Conservation (phyloP, 768 basidiomycete genomes). For the Boletus fagicola region DNA sequence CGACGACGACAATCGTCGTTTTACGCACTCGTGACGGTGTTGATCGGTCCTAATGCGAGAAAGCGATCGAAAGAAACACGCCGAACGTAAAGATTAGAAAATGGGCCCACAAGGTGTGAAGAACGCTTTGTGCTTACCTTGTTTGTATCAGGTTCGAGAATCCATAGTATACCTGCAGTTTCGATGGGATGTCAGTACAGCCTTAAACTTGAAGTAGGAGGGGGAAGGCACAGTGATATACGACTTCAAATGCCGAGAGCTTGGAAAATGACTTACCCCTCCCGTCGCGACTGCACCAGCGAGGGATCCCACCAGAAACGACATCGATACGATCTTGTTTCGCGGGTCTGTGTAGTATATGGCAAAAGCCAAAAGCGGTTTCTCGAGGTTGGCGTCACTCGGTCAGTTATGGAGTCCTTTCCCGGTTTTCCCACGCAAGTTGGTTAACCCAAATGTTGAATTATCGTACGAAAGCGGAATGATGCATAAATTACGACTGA, state of each 20-base stretch:
- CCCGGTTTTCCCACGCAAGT: constrained; percentile 9
- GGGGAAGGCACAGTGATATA: no score
- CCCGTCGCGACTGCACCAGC: constrained; percentile 68
- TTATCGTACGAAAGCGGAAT: neutral
- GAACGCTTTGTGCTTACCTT: constrained; percentile 34
- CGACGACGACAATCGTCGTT: neutral
- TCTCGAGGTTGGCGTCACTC: no score
- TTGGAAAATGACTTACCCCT: constrained; percentile 42
- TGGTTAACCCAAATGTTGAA: neutral
- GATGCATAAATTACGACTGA: constrained; percentile 9
- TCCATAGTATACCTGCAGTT: constrained; percentile 61
- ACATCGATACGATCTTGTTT: constrained; percentile 38
- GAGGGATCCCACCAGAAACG: constrained; percentile 61
- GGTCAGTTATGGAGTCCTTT: neutral
- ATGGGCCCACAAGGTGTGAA: neutral
- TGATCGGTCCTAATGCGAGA: constrained; percentile 46
- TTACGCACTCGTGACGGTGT: constrained; percentile 49
- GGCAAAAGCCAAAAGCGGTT: neutral
- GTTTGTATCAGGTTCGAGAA: constrained; percentile 64
- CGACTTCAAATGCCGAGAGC: no score
- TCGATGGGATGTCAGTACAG: neutral
- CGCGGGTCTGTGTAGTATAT: neutral
- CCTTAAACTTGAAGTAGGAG: no score
- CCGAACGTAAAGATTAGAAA: neutral
- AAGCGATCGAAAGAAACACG: neutral